These are phyloP conservation scores for Trichothecium sympodiale DNA, from an alignment of 2,329 filamentous ascomycete genomes.

Conservation along the genomic window DNA sequence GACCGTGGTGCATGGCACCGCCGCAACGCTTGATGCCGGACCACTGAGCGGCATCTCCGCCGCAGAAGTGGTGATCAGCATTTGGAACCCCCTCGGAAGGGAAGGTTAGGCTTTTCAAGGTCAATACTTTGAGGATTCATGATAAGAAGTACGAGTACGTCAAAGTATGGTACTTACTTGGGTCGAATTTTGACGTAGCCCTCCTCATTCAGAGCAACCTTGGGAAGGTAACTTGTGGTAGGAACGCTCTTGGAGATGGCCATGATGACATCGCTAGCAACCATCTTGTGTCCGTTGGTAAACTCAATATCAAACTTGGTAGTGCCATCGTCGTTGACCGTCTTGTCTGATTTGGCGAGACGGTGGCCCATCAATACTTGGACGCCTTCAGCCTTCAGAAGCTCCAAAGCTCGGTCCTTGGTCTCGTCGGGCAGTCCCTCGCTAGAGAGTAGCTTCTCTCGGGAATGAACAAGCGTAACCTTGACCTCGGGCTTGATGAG, in stretches of 20 bases:
- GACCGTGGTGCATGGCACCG: conserved; percentile 63
- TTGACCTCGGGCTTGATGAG: conserved; percentile 48
- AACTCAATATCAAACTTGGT: conserved; percentile 41
- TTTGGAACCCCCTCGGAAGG: conserved; percentile 38
- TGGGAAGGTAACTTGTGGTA: conserved; percentile 52
- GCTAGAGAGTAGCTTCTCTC: conserved; percentile 57
- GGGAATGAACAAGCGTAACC: conserved; percentile 67
- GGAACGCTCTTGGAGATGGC: conserved; percentile 55
- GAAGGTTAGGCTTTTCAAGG: conserved; percentile 38
- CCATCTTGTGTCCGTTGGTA: conserved; percentile 46
- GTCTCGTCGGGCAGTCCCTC: conserved; percentile 62
- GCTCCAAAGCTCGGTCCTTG: conserved; percentile 47
- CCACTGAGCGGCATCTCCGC: conserved; percentile 61
- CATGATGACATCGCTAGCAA: conserved; percentile 55
- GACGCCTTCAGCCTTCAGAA: conserved; percentile 52
- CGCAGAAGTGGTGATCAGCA: conserved; percentile 50
- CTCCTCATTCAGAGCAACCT: conserved; percentile 45
- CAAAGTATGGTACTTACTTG: conserved; percentile 26
- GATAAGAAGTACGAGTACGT: neutral
- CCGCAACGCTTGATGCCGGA: conserved; percentile 72
- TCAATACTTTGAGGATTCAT: neutral
- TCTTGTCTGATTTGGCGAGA: conserved; percentile 34
- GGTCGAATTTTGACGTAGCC: conserved; percentile 54
- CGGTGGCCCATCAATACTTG: conserved; percentile 53
- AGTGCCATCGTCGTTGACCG: conserved; percentile 30